A percentile compares a stretch with the other conserved stretches of the same genome.
Evolutionary conservation across 345 rosid genomes (phyloP).

Genomic region (Corchorus capsularis): DNA sequence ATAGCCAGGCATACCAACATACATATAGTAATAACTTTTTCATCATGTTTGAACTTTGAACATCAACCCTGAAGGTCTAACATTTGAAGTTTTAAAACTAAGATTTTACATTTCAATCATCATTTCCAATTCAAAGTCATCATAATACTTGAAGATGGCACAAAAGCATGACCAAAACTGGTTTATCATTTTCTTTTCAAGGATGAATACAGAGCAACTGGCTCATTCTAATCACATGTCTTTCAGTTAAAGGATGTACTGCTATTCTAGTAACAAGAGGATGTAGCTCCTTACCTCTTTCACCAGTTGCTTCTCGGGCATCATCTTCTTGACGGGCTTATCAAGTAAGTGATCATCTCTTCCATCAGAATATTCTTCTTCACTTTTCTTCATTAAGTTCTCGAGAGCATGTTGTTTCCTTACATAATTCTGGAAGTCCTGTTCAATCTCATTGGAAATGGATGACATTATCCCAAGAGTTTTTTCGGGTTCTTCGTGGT

Average conservation of each 20-base stretch:
- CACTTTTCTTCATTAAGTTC: neutral
- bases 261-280: too few species aligned
- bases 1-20: neutral
- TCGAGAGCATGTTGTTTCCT: neutral
- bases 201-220: too few species aligned
- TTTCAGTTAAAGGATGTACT: too few species aligned
- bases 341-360: neutral
- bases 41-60: too few species aligned
- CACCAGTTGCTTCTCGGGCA: neutral
- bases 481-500: slow-evolving; percentile 6
- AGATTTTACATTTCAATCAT: neutral
- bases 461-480: slow-evolving; percentile 19
- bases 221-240: too few species aligned
- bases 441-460: slow-evolving; percentile 21
- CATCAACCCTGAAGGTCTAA: neutral
- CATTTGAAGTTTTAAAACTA: neutral
- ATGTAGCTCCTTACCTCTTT: slow-evolving; percentile 27
- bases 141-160: neutral
- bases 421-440: slow-evolving; percentile 14
- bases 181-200: too few species aligned
- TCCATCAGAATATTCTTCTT: slow-evolving; percentile 3
- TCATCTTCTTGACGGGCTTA: slow-evolving; percentile 1
- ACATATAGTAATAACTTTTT: neutral
- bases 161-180: neutral
- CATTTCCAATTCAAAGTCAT: neutral